These are phyloP conservation scores for Pseudogymnoascus destructans DNA, from an alignment of 2,329 filamentous ascomycete species.

Conservation along the genomic window DNA sequence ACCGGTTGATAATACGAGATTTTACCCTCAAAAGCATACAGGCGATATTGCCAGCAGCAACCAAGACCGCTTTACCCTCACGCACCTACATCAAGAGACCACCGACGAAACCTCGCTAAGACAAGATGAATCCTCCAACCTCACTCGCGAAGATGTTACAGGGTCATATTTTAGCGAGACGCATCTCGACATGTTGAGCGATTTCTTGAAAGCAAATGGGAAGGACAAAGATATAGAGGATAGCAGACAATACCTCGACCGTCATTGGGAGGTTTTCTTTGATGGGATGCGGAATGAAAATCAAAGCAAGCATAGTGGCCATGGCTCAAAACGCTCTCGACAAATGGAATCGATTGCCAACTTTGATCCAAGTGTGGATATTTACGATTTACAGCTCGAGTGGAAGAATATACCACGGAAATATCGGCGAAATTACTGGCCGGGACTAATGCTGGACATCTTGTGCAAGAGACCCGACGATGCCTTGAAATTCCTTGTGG, in stretches of 20 bases:
- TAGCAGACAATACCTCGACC: background rate
- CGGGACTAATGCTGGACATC: conserved; percentile 16
- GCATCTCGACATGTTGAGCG: background rate
- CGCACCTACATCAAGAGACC: background rate
- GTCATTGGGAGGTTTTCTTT: background rate
- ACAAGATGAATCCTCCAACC: background rate
- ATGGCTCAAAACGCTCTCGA: background rate
- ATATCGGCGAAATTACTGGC: conserved; percentile 13
- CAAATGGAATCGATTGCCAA: background rate
- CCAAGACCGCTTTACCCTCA: background rate
- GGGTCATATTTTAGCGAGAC: background rate
- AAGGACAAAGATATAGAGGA: background rate
- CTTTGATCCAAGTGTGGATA: background rate
- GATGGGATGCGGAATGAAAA: background rate
- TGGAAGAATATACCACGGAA: background rate
- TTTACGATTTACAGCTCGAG: background rate
- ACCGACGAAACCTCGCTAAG: background rate
- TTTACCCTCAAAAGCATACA: background rate
- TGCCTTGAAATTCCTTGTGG: conserved; percentile 18
- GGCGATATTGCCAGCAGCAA: background rate
- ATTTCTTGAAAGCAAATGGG: background rate
- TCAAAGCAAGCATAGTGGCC: background rate
- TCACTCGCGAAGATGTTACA: background rate
- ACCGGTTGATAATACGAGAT: background rate
- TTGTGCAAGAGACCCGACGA: conserved; percentile 15